Evolutionary conservation across 179 eudicot genomes (phyloP), one percentile per base, ranked within the genome.

Genomic region (Gypsophila paniculata): DNA sequence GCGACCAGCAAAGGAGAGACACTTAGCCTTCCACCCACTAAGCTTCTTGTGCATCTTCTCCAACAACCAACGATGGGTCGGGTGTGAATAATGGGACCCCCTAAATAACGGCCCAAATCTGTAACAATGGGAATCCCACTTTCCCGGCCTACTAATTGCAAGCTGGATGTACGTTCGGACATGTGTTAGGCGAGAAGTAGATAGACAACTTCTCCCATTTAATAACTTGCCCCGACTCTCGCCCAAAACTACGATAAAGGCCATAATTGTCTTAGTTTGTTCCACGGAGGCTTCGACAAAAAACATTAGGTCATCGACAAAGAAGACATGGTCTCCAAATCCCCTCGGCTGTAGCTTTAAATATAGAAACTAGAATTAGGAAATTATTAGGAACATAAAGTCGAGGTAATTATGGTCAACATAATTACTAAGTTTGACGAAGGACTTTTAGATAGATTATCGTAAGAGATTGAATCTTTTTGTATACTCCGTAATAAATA

Each of bases 181-280:
- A 8, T 1, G 69, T 65, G 21, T 65, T 65, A 0, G 52, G 69
- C 11, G 69, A 65, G 26, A 8, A 65, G 6, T 6, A 65, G 10
- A 65, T 18, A 19, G 69, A 65, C 2, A 53, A 65, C 21, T 65
- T 65, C 4, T 65, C 69, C 69, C 53, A 38, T 3, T 65, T 65
- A 8, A 65, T 65, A 0, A 65, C 29, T 10, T 65, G 53, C 7
- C 69, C 69, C 1, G 69, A 65, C 9, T 38, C 52, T 6, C 8
- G 6, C 5, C 69, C 53, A 42, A 65, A 65, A 1, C 3, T 6
- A 5, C 42, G 29, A 0, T 39, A 8, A 0, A 65, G 2, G 6
- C 0, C 69, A 65, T 65, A 0, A 65, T 21, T 8, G 21, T 0
- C 15, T 10, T 8, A 3, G 21, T 65, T 19, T 65, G 69, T 6